Percentiles rank a stretch among this genome's conserved stretches.
Evolutionary conservation across 495 filamentous ascomycete genomes (phyloP).

Genomic region (Aspergillus baeticus): DNA sequence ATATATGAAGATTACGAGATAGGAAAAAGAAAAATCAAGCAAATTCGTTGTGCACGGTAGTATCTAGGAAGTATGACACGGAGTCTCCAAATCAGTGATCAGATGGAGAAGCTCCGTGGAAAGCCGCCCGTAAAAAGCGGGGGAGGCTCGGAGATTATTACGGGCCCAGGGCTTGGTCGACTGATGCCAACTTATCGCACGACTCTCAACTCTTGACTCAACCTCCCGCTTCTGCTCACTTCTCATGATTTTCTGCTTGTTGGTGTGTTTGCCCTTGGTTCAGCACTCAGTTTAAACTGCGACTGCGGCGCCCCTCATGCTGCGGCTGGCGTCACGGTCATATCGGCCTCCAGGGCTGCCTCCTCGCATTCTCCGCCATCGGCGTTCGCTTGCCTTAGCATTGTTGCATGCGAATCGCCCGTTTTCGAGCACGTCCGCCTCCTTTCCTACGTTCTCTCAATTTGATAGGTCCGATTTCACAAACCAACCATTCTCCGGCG

Average conservation of each 20-base stretch:
- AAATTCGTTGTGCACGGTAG: no score
- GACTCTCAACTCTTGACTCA: background rate
- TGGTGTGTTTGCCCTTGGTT: background rate
- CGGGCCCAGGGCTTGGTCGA: no score
- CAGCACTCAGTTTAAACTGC: background rate
- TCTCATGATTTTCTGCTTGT: background rate
- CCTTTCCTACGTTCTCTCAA: conserved; percentile 46
- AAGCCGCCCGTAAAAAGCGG: background rate
- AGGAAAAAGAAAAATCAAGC: no score
- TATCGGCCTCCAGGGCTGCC: conserved; percentile 14
- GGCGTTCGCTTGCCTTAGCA: conserved; percentile 13
- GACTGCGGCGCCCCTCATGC: conserved; percentile 17
- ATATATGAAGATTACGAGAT: no score
- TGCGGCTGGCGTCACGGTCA: conserved; percentile 23
- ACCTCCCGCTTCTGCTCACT: no score
- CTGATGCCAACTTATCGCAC: no score
- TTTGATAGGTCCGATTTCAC: conserved; percentile 64
- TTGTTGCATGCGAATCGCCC: conserved; percentile 16
- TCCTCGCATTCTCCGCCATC: conserved; percentile 22
- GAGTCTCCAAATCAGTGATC: no score
- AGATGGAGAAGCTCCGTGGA: no score
- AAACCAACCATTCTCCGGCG: conserved; percentile 65
- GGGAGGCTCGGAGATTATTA: background rate
- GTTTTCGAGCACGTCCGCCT: conserved; percentile 32
- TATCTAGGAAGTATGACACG: no score